Evolutionary conservation across 1,284 basidiomycete genomes (phyloP), one percentile per base, ranked within the genome.

Genomic region (Cutaneotrichosporon sp.): DNA sequence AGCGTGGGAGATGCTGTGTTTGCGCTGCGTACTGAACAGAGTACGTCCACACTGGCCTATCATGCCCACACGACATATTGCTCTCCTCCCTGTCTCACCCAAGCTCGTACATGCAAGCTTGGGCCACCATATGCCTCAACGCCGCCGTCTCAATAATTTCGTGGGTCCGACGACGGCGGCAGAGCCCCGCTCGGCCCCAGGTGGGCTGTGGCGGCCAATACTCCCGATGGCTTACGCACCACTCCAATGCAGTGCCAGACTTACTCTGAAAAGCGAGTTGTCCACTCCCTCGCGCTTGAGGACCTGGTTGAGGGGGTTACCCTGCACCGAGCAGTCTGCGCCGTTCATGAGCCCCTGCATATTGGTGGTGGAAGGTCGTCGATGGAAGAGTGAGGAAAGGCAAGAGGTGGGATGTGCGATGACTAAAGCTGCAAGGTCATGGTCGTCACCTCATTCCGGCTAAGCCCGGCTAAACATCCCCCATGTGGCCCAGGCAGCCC

Each of bases 241-340:
- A n/a, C n/a, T n/a, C n/a, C n/a, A n/a, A n/a, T n/a, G n/a, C 20
- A 5, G 20, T 5, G 19, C 19, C n/a, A 27, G 9, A 61, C 71
- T 62, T 46, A 74, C 74, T 39, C 67, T 56, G 55, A 72, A 70
- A 17, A 96, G 74, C 66, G 88, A 90, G 51, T 87, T 84, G 75
- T 97, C 93, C 4, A 84, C 84, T 58, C 92, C 89, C 5, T 91
- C 84, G 64, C 96, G 88, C 73, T 97, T 97, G 55, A 94, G 79
- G 38, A 97, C 85, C 65, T 91, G 87, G 17, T 88, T 84, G 27
- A 98, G 79, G 4, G 92, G 90, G 70, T 97, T 97, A 51, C 85
- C 81, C 6, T 84, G 80, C 20, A 85, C 82, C 8, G 87, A 87
- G 75, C 93, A 96, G 75, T 94, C 93, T 49, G 90, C 83, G 59